Evolutionary conservation across 1,139 yeast genomes (phyloP), one percentile per base, ranked within the genome.

Genomic region (Kodamaea derodonti): DNA sequence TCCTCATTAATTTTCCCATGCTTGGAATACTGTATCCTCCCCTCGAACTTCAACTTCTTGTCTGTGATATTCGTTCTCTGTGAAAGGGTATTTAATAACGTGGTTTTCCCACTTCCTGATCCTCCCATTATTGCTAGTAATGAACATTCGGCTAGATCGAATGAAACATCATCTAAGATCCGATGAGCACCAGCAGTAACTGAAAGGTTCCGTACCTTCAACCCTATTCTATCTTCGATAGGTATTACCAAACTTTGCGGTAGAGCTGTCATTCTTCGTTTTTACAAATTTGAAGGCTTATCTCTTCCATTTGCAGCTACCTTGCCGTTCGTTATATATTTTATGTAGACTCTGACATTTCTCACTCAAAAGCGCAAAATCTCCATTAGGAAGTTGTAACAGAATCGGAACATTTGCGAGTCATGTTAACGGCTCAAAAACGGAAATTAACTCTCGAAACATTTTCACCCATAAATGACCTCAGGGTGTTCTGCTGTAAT

Each of bases 71-170:
- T 67, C 3, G 79, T 69, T 39, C 90, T 58, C 32, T 78, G 73
- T 0, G 95, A 86, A 39, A 87, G 58, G 1, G 80, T 76, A 48
- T 87, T 86, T 23, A 87, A 62, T 27, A 87, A 55, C 0, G 95
- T 84, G 0, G 95, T 87, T 51, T 87, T 87, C 4, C 95, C 95
- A 5, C 88, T 78, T 0, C 95, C 95, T 0, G 94, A 80, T 0
- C 94, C 90, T 3, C 95, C 95, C 64, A 84, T 73, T 20, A 84
- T 80, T 4, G 92, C 92, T 60, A 82, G 69, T 43, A 75, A 58
- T 31, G 71, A 65, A 26, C 75, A 79, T 2, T 66, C 48, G 0
- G 74, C 71, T 9, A 83, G 63, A 34, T 77, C 76, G 41, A 82
- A 72, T 2, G 80, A 72, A 25, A 82, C 62, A 36, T 74, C 58